A percentile compares a stretch with the other conserved stretches of the same genome.
These are phyloP conservation scores for Coemansia sp. DNA, from an alignment of 192 early-diverging fungal species.

Conservation along the genomic window DNA sequence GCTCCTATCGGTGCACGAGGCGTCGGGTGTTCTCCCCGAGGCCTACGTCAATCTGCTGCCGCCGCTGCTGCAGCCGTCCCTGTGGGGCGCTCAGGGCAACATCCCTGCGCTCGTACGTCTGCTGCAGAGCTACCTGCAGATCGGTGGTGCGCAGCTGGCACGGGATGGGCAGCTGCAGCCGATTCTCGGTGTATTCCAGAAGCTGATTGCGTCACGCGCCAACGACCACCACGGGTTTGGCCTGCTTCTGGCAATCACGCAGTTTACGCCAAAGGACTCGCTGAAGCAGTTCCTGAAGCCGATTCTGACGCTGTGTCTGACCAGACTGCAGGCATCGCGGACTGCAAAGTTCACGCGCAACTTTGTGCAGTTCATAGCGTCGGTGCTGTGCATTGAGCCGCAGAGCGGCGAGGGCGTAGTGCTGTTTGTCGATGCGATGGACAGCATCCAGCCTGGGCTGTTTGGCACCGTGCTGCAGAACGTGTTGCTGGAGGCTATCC, in stretches of 20 bases:
- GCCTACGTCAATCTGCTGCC: constrained; percentile 73
- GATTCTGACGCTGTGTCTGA: constrained; percentile 62
- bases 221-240: constrained; percentile 88
- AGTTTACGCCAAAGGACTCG: constrained; percentile 69
- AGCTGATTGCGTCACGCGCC: constrained; percentile 77
- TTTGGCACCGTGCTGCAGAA: constrained; percentile 43
- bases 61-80: constrained; percentile 76
- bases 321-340: constrained; percentile 52
- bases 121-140: constrained; percentile 81
- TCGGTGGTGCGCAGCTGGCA: constrained; percentile 70
- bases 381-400: constrained; percentile 37
- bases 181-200: constrained; percentile 93
- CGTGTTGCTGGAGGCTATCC: constrained; percentile 43
- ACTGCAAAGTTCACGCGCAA: constrained; percentile 37
- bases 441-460: constrained; percentile 46
- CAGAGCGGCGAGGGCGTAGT: constrained; percentile 19
- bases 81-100: constrained; percentile 90
- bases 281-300: constrained; percentile 59
- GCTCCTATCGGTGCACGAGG: constrained; percentile 75
- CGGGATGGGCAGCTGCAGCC: constrained; percentile 70
- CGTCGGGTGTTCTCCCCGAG: constrained; percentile 59
- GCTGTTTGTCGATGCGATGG: constrained; percentile 39
- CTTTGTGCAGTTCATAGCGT: constrained; percentile 48
- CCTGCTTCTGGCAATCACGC: constrained; percentile 74
- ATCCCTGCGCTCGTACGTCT: constrained; percentile 91